phyloP scores from a whole-genome alignment of 495 filamentous ascomycete species.

The Penicillium macrosclerotiorum region DNA sequence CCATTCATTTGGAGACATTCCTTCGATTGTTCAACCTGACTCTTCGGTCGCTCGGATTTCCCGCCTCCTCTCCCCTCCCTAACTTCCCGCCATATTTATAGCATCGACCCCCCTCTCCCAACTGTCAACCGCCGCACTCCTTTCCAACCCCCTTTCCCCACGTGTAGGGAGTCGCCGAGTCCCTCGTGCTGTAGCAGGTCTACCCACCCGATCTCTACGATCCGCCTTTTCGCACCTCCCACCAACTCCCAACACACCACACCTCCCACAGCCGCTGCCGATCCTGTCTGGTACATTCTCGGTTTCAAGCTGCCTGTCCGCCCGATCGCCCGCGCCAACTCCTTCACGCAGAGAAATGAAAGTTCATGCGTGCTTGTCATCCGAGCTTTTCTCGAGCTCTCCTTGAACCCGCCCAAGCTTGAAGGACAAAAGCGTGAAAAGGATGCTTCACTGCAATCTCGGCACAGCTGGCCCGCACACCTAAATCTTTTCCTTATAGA shows the following conservation, averaged over 20 bases:
- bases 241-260: too few relatives aligned
- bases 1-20: conserved; percentile 20
- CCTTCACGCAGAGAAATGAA: conserved; percentile 35
- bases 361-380: conserved; percentile 29
- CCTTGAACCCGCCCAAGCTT: conserved; percentile 13
- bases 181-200: conserved; percentile 42
- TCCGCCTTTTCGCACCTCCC: too few relatives aligned
- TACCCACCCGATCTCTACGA: conserved; percentile 21
- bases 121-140: conserved; percentile 20
- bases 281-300: conserved; percentile 40
- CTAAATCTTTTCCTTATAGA: conserved; percentile 7
- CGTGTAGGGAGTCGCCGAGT: conserved; percentile 21
- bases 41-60: conserved; percentile 14
- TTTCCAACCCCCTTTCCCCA: conserved; percentile 13
- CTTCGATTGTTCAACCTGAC: conserved; percentile 12
- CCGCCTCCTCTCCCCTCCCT: conserved; percentile 11
- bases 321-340: conserved; percentile 14
- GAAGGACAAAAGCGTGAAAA: conserved; percentile 3
- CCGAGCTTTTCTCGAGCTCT: conserved; percentile 31
- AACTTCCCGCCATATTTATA: conserved; percentile 23
- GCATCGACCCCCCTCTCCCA: conserved; percentile 13
- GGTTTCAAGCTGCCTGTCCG: conserved; percentile 15
- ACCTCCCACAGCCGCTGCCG: conserved; percentile 11
- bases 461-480: conserved; percentile 19
- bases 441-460: conserved; percentile 24